A percentile compares a stretch with the other conserved stretches of the same genome.
Evolutionary conservation across 805 yeast species (phyloP).

Genomic region (Tetrapisispora phaffii): DNA sequence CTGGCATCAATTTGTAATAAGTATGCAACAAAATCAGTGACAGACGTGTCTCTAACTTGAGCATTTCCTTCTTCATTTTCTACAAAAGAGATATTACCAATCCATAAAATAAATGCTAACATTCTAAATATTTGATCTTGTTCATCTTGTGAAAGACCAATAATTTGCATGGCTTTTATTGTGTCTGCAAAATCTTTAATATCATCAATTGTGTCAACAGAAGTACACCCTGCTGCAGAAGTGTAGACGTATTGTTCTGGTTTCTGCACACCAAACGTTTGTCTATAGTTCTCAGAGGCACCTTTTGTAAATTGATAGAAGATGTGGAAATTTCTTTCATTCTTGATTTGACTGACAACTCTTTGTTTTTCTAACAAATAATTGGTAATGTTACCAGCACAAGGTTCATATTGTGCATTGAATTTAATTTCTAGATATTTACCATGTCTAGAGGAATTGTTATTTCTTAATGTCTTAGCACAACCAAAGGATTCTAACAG

Average conservation of each 20-base stretch:
- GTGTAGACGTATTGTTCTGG: conserved; percentile 93
- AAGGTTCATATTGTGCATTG: conserved; percentile 74
- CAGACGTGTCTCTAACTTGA: conserved; percentile 69
- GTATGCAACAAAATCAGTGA: conserved; percentile 92
- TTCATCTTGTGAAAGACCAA: conserved; percentile 73
- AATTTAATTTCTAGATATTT: conserved; percentile 88
- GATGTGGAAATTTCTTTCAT: conserved; percentile 94
- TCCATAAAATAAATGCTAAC: conserved; percentile 82
- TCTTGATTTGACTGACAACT: conserved; percentile 87
- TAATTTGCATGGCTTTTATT: conserved; percentile 72
- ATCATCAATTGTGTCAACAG: conserved; percentile 85
- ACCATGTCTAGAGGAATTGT: conserved; percentile 95
- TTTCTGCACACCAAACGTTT: conserved; percentile 76
- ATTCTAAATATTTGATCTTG: conserved; percentile 85
- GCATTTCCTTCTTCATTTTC: conserved; percentile 88
- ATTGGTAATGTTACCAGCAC: conserved; percentile 92
- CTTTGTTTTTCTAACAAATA: conserved; percentile 90
- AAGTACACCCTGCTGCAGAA: conserved; percentile 71
- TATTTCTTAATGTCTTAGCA: conserved; percentile 94
- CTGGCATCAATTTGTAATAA: conserved; percentile 70
- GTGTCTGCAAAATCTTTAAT: conserved; percentile 70
- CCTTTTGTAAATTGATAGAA: conserved; percentile 93
- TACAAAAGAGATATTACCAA: conserved; percentile 79
- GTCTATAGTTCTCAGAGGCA: conserved; percentile 77
- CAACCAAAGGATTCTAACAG: conserved; percentile 98